Conservation (phyloP, 495 filamentous ascomycete species). For the Corynascus novoguineensis region DNA sequence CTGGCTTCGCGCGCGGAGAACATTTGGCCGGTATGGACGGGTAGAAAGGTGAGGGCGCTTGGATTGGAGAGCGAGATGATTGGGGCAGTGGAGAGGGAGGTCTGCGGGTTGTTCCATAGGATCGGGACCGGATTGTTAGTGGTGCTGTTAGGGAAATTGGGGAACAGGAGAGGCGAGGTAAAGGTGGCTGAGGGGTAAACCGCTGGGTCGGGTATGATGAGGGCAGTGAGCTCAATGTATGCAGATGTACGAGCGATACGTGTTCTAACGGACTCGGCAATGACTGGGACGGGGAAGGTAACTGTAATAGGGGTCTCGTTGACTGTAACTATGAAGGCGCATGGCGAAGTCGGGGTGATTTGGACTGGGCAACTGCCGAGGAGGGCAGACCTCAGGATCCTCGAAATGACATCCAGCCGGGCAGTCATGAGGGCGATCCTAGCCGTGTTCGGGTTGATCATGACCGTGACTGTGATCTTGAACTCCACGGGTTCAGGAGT, state of each 20-base stretch:
- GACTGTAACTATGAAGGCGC: background rate
- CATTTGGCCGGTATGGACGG: background rate
- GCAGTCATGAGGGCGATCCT: conserved; percentile 11
- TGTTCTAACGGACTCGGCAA: background rate
- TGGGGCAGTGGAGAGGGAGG: background rate
- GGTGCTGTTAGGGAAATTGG: background rate
- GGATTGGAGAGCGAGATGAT: background rate
- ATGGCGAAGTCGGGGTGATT: background rate
- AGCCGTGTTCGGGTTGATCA: background rate
- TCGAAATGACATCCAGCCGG: conserved; percentile 10
- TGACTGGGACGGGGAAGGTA: background rate
- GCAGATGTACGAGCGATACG: background rate
- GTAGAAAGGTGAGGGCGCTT: background rate
- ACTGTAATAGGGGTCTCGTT: background rate
- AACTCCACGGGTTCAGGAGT: background rate
- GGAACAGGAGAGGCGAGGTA: background rate
- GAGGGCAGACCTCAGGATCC: background rate
- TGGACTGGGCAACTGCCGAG: background rate
- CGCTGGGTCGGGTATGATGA: background rate
- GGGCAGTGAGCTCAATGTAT: background rate
- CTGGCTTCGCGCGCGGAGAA: background rate
- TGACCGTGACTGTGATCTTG: background rate
- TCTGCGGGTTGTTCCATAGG: background rate
- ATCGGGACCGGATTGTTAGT: background rate
- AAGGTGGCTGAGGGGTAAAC: background rate